Evolutionary conservation across 163 green algal species (phyloP), one percentile per base, ranked within the genome.

Genomic region (Coccomyxa subellipsoidea): DNA sequence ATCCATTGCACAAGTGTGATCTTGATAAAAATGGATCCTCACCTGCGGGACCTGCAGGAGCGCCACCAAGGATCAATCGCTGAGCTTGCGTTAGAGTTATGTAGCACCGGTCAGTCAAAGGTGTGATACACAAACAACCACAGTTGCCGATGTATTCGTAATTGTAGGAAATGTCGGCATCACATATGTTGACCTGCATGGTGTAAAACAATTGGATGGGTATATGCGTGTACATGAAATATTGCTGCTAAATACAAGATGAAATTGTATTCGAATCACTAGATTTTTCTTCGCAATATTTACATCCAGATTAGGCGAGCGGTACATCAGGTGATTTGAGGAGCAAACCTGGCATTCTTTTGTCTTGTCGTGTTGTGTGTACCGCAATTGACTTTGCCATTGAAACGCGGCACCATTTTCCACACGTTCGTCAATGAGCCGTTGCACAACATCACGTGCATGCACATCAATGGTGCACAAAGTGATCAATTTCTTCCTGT

Each of bases 111-210:
- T 98, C 95, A 25, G 95, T 98, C 34, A 98, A 91, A 0, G 95
- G 95, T 35, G 95, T 98, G 87, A 98, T 98, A 89, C 96, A 98
- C 38, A 98, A 90, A 86, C 93, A 96, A 39, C 95, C 95, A 80
- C 91, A 95, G 89, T 98, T 98, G 88, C 95, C 95, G 72, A 98
- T 95, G 90, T 98, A 98, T 89, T 98, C 95, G 87, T 98, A 97
- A 59, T 86, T 90, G 91, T 98, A 98, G 29, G 80, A 79, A 38
- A 98, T 96, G 83, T 98, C 95, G 2, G 95, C 95, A 81, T 98
- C 95, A 79, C 94, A 97, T 79, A 98, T 97, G 87, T 95, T 96
- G 86, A 97, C 92, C 90, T 94, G 85, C 69, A 81, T 8, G 21
- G 9, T 77, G 15, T 21, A 77, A 12, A 77, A 21, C 69, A 21